Evolutionary conservation across 129 eudicot species (phyloP), one percentile per base, ranked within the genome.

Genomic region (Flaveria ramosissima): DNA sequence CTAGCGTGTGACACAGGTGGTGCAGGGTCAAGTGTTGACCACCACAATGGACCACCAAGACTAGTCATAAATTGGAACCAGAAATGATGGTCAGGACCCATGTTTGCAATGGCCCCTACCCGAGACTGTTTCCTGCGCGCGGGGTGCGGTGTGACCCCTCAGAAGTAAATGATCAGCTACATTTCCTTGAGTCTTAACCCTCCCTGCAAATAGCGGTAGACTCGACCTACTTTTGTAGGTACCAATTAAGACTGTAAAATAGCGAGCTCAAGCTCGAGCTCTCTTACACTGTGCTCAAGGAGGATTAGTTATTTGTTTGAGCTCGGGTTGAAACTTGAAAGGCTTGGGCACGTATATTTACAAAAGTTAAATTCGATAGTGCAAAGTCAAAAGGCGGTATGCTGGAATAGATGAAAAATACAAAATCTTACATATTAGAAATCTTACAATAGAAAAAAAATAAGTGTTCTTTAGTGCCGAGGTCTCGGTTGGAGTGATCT

Each of bases 21-120:
- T 24, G 60, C 59, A 68, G 56, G 69, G 36, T 70, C 81, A 68
- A 53, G 19, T 67, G 16, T 42, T 47, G 52, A 66, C 65, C 61
- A 57, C 27, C 71, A 14, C 27, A n/a, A 50, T 78, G 73, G 78
- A 67, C 72, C 78, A 72, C 83, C 30, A 32, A 62, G 47, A 43
- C 23, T 52, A 43, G 36, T 52, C 16, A 73, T 45, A 72, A 72
- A 73, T 30, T 51, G 62, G 36, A 72, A 52, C 69, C 69, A 63
- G 7, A 72, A 48, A 39, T 79, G 6, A 62, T 7, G 73, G 72
- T n/a, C n/a, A 36, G 42, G 23, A 36, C 24, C 63, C 32, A 70
- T 70, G 24, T 57, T n/a, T 70, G 26, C 47, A 59, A 51, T 19
- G 77, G 55, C 60, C 77, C 82, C 77, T 74, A 21, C 73, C 72